Percentiles rank a stretch among this genome's conserved stretches.
Conservation (phyloP, 2,329 filamentous ascomycete genomes). For the Aspergillus ochraceus region DNA sequence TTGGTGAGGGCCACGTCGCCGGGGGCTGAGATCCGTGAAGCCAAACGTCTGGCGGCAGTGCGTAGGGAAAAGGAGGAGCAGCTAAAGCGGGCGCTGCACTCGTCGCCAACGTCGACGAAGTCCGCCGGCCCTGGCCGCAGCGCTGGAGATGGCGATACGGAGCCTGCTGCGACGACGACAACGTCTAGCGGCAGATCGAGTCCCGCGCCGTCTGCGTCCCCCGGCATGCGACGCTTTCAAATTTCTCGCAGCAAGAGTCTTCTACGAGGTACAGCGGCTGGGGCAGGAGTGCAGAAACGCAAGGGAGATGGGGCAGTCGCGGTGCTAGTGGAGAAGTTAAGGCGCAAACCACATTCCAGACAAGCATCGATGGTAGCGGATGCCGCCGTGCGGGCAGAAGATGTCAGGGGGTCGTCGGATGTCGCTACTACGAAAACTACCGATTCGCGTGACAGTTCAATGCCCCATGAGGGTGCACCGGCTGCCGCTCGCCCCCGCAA, state of each 20-base stretch:
- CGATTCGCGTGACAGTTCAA: background rate
- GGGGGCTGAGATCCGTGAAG: constrained; percentile 41
- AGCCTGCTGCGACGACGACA: constrained; percentile 6
- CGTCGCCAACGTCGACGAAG: constrained; percentile 5
- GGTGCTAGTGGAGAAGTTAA: constrained; percentile 42
- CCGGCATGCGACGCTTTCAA: constrained; percentile 40
- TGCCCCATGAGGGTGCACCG: constrained; percentile 11
- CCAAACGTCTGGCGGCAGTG: constrained; percentile 27
- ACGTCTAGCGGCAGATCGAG: constrained; percentile 15
- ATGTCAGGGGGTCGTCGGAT: constrained; percentile 7
- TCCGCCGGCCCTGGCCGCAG: background rate
- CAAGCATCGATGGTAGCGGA: constrained; percentile 36
- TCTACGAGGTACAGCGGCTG: constrained; percentile 24
- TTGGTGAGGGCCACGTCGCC: constrained; percentile 43
- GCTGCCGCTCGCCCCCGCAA: constrained; percentile 30
- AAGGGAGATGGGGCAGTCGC: constrained; percentile 32
- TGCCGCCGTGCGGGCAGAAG: constrained; percentile 21
- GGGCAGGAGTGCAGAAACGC: constrained; percentile 38
- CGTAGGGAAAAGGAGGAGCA: constrained; percentile 33
- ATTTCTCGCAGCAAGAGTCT: constrained; percentile 36
- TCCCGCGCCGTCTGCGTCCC: constrained; percentile 20
- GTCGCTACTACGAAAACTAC: background rate
- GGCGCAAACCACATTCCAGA: constrained; percentile 32
- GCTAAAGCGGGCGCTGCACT: constrained; percentile 26
- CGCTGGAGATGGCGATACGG: background rate